phyloP scores from a whole-genome alignment of 495 filamentous ascomycete genomes.

The Hypoxylon trugodes region DNA sequence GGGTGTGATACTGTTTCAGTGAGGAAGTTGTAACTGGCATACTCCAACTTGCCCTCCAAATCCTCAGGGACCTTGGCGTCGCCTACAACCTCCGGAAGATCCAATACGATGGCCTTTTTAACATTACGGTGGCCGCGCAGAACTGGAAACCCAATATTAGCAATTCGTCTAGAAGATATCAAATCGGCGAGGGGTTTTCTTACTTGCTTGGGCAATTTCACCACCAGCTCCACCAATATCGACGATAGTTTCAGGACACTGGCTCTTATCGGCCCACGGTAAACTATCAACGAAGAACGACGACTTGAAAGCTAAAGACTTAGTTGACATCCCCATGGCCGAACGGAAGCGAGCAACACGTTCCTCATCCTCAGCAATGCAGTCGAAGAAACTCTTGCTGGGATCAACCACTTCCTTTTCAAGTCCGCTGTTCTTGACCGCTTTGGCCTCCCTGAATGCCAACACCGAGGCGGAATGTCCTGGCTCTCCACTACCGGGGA shows the following conservation, averaged over 20 bases:
- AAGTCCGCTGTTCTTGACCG: slow-evolving; percentile 7
- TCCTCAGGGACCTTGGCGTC: slow-evolving; percentile 43
- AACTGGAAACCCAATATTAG: slow-evolving; percentile 16
- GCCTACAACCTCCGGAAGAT: slow-evolving; percentile 32
- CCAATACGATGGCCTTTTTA: slow-evolving; percentile 27
- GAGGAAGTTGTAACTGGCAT: slow-evolving; percentile 61
- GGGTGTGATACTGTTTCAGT: slow-evolving; percentile 54
- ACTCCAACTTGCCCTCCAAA: slow-evolving; percentile 47
- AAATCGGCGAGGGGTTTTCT: neutral
- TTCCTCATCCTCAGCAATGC: slow-evolving; percentile 43
- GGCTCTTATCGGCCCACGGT: slow-evolving; percentile 46
- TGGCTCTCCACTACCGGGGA: slow-evolving; percentile 36
- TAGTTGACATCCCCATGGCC: slow-evolving; percentile 51
- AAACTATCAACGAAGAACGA: slow-evolving; percentile 48
- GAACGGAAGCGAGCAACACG: slow-evolving; percentile 52
- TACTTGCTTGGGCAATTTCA: slow-evolving; percentile 29
- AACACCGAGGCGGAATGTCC: slow-evolving; percentile 37
- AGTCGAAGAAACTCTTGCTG: slow-evolving; percentile 46
- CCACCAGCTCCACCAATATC: slow-evolving; percentile 56
- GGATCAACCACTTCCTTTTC: slow-evolving; percentile 23
- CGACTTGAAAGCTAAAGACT: slow-evolving; percentile 46
- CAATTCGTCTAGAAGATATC: neutral
- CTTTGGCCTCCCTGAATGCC: slow-evolving; percentile 14
- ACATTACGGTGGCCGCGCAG: slow-evolving; percentile 39
- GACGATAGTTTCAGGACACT: slow-evolving; percentile 43